Percentiles rank a stretch among this genome's conserved stretches.
Conservation (phyloP, 192 early-diverging fungal species). For the Backusella luteola region DNA sequence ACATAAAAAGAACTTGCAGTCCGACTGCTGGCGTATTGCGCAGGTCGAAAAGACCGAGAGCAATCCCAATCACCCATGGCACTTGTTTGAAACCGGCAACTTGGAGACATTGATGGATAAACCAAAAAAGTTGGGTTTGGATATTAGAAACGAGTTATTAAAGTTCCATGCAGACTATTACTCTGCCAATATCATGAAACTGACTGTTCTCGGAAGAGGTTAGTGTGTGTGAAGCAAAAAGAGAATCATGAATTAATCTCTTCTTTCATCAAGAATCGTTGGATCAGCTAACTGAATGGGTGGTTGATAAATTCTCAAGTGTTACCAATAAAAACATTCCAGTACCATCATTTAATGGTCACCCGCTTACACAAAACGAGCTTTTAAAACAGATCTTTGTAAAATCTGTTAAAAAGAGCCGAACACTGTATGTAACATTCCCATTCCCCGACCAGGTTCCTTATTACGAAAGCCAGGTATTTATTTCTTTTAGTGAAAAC, state of each 20-base stretch:
- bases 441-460: conserved; percentile 71
- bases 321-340: conserved; percentile 68
- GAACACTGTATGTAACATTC: conserved; percentile 69
- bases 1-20: conserved; percentile 87
- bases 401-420: conserved; percentile 71
- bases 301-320: conserved; percentile 70
- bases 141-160: conserved; percentile 77
- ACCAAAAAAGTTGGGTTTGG: conserved; percentile 60
- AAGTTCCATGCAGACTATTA: conserved; percentile 86
- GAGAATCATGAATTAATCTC: not conserved
- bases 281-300: conserved; percentile 75
- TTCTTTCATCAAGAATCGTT: conserved; percentile 58
- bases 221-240: not conserved
- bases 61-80: conserved; percentile 71
- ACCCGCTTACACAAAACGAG: conserved; percentile 69
- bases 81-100: conserved; percentile 87
- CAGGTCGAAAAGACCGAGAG: conserved; percentile 78
- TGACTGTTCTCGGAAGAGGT: conserved; percentile 76
- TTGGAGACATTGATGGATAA: conserved; percentile 68
- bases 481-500: not conserved
- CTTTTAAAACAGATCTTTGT: conserved; percentile 55
- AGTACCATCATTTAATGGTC: conserved; percentile 63
- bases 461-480: conserved; percentile 44
- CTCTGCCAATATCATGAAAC: conserved; percentile 89
- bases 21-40: conserved; percentile 76